A percentile compares a stretch with the other conserved stretches of the same genome.
These are phyloP conservation scores for Nitzschia sp. DNA, from an alignment of 108 stramenopile genomes.

Conservation along the genomic window DNA sequence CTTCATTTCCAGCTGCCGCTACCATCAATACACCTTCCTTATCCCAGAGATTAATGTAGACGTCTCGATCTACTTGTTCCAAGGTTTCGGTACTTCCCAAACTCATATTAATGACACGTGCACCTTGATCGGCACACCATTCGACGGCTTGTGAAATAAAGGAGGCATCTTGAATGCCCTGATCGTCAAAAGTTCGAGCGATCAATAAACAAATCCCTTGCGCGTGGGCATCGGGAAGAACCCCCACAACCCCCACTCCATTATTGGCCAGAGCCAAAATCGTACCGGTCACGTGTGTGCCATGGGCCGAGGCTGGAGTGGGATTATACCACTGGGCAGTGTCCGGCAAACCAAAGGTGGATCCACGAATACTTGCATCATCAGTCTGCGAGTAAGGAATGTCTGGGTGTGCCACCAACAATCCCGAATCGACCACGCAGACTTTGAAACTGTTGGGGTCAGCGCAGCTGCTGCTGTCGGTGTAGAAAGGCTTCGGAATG, in stretches of 20 bases:
- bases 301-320: constrained; percentile 7
- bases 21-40: constrained; percentile 20
- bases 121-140: constrained; percentile 44
- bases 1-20: constrained; percentile 70
- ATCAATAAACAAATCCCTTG: constrained; percentile 35
- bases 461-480: neutral
- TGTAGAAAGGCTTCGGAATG: constrained; percentile 3
- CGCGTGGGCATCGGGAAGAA: constrained; percentile 24
- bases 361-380: constrained; percentile 11
- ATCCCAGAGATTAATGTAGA: neutral
- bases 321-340: constrained; percentile 9
- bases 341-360: constrained; percentile 10
- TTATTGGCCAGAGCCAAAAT: constrained; percentile 54
- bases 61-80: neutral
- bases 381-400: constrained; percentile 16
- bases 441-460: constrained; percentile 33
- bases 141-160: constrained; percentile 30
- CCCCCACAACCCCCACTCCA: constrained; percentile 54
- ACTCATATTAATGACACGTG: constrained; percentile 54
- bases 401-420: constrained; percentile 43
- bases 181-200: constrained; percentile 14
- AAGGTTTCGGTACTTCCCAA: constrained; percentile 38
- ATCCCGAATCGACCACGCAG: constrained; percentile 66
- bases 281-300: constrained; percentile 67
- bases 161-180: neutral